Conservation (phyloP, 371 early-diverging fungal genomes). For the Rhizopus sp. region DNA sequence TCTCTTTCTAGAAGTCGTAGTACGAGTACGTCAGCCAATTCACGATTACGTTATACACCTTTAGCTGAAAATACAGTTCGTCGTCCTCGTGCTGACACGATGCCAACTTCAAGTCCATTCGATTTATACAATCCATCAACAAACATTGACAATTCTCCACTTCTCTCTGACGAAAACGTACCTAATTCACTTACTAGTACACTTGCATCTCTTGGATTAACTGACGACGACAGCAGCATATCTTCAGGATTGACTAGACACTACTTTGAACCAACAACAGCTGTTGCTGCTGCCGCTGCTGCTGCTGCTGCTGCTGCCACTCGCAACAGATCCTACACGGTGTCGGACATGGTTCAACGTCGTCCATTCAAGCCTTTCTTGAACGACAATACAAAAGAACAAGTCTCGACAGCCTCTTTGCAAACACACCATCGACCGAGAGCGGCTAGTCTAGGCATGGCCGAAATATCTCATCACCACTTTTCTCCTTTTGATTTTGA, state of each 20-base stretch:
- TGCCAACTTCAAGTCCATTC: slow-evolving; percentile 26
- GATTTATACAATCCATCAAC: neutral
- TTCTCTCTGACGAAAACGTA: slow-evolving; percentile 27
- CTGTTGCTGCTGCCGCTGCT: slow-evolving; percentile 26
- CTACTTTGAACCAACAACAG: slow-evolving; percentile 12
- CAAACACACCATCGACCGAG: slow-evolving; percentile 28
- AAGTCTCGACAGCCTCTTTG: too few species aligned
- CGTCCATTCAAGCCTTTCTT: slow-evolving; percentile 12
- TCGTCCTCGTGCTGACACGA: slow-evolving; percentile 48
- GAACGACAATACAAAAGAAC: neutral
- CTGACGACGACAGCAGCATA: slow-evolving; percentile 28
- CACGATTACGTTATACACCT: slow-evolving; percentile 10
- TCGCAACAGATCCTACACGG: slow-evolving; percentile 10
- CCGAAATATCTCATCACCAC: slow-evolving; percentile 17
- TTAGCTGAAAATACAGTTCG: slow-evolving; percentile 9
- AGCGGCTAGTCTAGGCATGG: slow-evolving; percentile 46
- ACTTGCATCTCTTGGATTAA: slow-evolving; percentile 46
- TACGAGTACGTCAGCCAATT: neutral
- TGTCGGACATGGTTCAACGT: slow-evolving; percentile 4
- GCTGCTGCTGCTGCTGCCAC: slow-evolving; percentile 13
- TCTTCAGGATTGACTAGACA: slow-evolving; percentile 6
- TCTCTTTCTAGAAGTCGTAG: neutral
- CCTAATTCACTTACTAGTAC: slow-evolving; percentile 45
- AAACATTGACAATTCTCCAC: slow-evolving; percentile 5
- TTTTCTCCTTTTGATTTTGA: slow-evolving; percentile 14